Conservation (phyloP, 2,329 filamentous ascomycete genomes). For the Penicillium carneum region DNA sequence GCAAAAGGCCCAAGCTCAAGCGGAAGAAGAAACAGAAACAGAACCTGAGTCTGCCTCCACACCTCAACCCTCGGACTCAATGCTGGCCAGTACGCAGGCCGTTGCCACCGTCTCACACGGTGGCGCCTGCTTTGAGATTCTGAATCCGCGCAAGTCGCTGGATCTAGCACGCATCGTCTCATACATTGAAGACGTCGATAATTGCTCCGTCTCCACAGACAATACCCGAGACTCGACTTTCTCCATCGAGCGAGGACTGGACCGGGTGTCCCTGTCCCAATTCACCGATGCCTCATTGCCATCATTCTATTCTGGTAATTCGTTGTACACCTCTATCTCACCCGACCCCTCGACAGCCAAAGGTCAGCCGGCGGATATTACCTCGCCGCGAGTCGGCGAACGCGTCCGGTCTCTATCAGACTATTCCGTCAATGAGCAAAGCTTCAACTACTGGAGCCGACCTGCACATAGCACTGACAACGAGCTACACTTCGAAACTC, state of each 20-base stretch:
- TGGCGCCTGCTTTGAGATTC: conserved; percentile 48
- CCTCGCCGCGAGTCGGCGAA: conserved; percentile 29
- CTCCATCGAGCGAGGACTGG: conserved; percentile 30
- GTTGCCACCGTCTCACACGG: conserved; percentile 43
- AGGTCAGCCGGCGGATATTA: conserved; percentile 24
- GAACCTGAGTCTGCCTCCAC: conserved; percentile 23
- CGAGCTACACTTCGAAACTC: neutral
- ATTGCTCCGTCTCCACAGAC: conserved; percentile 29
- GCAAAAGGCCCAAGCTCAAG: conserved; percentile 30
- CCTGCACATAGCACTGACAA: neutral
- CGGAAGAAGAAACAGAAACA: conserved; percentile 20
- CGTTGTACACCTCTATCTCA: conserved; percentile 28
- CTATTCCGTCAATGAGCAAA: conserved; percentile 28
- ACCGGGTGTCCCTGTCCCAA: conserved; percentile 34
- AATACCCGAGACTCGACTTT: conserved; percentile 37
- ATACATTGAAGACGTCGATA: conserved; percentile 46
- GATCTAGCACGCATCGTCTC: conserved; percentile 47
- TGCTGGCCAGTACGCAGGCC: conserved; percentile 38
- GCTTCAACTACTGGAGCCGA: conserved; percentile 24
- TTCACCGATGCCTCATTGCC: conserved; percentile 36
- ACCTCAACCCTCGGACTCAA: conserved; percentile 38
- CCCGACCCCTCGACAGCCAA: conserved; percentile 23
- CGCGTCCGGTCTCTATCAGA: conserved; percentile 34
- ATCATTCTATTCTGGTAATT: conserved; percentile 34
- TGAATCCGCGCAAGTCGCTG: conserved; percentile 49